Evolutionary conservation across 2,329 filamentous ascomycete genomes (phyloP).

Genomic region (Corniculantispora saksenae): DNA sequence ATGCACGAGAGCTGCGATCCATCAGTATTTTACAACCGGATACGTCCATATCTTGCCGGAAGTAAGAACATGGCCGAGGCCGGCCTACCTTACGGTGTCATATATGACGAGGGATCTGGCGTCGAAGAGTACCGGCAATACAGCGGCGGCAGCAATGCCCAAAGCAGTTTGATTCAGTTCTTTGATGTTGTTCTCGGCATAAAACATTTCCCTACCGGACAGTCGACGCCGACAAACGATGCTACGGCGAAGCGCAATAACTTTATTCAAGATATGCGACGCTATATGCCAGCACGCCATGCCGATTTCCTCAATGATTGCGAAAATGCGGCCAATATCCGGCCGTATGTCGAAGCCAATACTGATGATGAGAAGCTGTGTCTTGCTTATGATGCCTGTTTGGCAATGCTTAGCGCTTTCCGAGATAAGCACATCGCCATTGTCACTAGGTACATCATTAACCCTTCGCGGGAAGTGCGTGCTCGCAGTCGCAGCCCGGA

Average conservation of each 20-base stretch:
- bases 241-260: constrained; percentile 66
- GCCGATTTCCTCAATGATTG: constrained; percentile 86
- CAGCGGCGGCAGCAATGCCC: constrained; percentile 92
- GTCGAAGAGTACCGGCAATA: constrained; percentile 75
- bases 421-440: constrained; percentile 96
- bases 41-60: constrained; percentile 92
- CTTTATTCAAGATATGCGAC: constrained; percentile 95
- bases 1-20: constrained; percentile 98
- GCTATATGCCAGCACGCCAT: constrained; percentile 94
- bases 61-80: constrained; percentile 98
- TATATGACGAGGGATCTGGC: constrained; percentile 80
- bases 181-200: constrained; percentile 91
- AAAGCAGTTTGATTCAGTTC: constrained; percentile 95
- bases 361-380: constrained; percentile 64
- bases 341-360: constrained; percentile 71
- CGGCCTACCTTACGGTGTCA: constrained; percentile 80
- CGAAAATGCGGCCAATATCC: constrained; percentile 79
- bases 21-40: constrained; percentile 90
- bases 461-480: constrained; percentile 77
- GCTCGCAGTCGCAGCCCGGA: constrained; percentile 60
- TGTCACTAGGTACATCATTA: constrained; percentile 91
- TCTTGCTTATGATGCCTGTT: constrained; percentile 86
- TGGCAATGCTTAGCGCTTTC: constrained; percentile 68
- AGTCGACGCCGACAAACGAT: constrained; percentile 44
- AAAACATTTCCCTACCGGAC: constrained; percentile 86